Evolutionary conservation across 139 green algal genomes (phyloP).

Genomic region (Marvania coccoides): DNA sequence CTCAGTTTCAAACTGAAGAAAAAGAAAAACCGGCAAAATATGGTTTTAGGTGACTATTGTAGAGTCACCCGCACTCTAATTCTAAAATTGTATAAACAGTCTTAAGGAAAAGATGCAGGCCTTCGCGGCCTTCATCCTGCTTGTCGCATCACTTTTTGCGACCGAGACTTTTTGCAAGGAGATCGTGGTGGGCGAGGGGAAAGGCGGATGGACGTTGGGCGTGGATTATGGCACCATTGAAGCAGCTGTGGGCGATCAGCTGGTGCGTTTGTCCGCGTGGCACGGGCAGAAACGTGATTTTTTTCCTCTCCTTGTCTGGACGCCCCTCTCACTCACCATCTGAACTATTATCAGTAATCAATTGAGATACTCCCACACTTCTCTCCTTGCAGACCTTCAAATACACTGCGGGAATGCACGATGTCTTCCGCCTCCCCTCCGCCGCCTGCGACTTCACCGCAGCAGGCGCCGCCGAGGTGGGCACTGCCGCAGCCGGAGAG

Average conservation of each 20-base stretch:
- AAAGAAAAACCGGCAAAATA: too few relatives aligned
- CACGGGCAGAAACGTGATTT: background rate
- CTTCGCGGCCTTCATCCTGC: background rate
- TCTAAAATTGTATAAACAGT: too few relatives aligned
- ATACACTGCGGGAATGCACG: conserved; percentile 4
- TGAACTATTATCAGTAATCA: background rate
- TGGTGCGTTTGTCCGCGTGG: background rate
- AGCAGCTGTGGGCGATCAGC: background rate
- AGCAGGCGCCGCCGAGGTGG: background rate
- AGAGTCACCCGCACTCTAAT: too few relatives aligned
- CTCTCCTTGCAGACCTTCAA: background rate
- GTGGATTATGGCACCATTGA: background rate
- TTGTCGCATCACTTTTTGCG: background rate
- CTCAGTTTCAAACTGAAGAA: too few relatives aligned
- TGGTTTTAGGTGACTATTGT: too few relatives aligned
- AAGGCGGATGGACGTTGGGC: background rate
- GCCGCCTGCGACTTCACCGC: background rate
- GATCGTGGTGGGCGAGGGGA: background rate
- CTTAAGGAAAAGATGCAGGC: too few relatives aligned
- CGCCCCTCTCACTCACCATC: background rate
- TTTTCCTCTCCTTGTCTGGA: background rate
- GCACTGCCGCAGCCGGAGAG: background rate
- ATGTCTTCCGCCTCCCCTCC: background rate
- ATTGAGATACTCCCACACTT: background rate
- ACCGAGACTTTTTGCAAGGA: background rate